Evolutionary conservation across 2,329 filamentous ascomycete species (phyloP).

Genomic region (Fusarium tuaranense): DNA sequence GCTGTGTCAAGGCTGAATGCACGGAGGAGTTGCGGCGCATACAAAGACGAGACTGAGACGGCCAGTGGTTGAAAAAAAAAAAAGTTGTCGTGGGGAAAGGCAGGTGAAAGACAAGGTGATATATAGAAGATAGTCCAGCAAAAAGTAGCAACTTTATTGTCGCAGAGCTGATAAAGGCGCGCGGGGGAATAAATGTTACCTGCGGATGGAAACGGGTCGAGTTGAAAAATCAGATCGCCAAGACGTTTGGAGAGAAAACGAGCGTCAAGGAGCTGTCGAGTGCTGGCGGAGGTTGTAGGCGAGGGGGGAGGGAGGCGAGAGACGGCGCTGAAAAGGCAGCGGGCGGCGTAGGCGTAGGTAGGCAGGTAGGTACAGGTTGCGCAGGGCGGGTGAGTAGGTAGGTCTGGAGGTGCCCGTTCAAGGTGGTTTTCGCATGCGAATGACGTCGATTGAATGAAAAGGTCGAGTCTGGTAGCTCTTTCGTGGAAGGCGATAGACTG

Average conservation of each 20-base stretch:
- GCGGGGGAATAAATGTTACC: slow-evolving; percentile 26
- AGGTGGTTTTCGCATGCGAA: slow-evolving; percentile 27
- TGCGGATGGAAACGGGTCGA: slow-evolving; percentile 29
- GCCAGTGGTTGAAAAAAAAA: background rate
- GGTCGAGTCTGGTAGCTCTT: background rate
- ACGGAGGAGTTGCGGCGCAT: slow-evolving; percentile 39
- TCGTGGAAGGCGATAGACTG: background rate
- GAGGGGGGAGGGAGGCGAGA: slow-evolving; percentile 20
- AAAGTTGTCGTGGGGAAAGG: slow-evolving; percentile 17
- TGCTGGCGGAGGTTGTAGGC: slow-evolving; percentile 30
- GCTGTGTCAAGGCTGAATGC: slow-evolving; percentile 23
- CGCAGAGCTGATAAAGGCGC: slow-evolving; percentile 3
- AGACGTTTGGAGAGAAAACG: slow-evolving; percentile 40
- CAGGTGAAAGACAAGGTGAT: slow-evolving; percentile 16
- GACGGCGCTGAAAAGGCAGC: slow-evolving; percentile 11
- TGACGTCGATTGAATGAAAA: slow-evolving; percentile 28
- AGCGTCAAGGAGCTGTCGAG: slow-evolving; percentile 29
- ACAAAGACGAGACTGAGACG: slow-evolving; percentile 15
- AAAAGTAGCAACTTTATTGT: slow-evolving; percentile 3
- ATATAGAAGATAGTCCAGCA: slow-evolving; percentile 16
- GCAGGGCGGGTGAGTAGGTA: slow-evolving; percentile 1
- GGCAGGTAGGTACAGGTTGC: background rate
- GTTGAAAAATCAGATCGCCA: slow-evolving; percentile 36
- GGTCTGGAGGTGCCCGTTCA: slow-evolving; percentile 6
- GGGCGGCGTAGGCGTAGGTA: background rate